phyloP scores from a whole-genome alignment of 345 rosid species.

The Boechera divaricarpa region DNA sequence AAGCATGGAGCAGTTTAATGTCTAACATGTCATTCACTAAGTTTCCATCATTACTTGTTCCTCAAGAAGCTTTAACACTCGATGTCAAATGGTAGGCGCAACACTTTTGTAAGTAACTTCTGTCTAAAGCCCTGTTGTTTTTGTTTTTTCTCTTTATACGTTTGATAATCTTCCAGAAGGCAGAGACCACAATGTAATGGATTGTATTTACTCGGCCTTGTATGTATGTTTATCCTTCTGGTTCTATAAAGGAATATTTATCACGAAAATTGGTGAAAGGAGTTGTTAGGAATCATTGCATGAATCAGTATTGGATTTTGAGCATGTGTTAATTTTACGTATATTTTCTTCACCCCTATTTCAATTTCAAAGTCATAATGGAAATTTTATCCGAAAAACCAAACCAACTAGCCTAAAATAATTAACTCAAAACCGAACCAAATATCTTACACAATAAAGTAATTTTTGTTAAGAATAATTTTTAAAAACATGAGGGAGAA shows the following conservation, averaged over 20 bases:
- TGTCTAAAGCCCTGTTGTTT: conserved; percentile 13
- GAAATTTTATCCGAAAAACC: neutral
- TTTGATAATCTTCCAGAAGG: conserved; percentile 14
- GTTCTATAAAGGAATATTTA: conserved; percentile 1
- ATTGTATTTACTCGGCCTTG: conserved; percentile 27
- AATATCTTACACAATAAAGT: no score
- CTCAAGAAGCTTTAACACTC: conserved; percentile 80
- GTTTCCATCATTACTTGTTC: conserved; percentile 74
- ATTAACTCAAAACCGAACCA: no score
- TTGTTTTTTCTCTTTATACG: neutral
- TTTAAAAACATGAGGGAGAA: no score
- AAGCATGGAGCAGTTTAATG: conserved; percentile 73
- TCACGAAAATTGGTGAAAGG: neutral
- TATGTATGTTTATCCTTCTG: conserved; percentile 25
- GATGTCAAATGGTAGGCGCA: conserved; percentile 72
- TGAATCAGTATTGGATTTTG: neutral
- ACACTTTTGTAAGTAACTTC: conserved; percentile 40
- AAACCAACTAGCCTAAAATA: no score
- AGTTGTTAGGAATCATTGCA: neutral
- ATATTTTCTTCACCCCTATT: neutral
- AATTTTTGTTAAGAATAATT: no score
- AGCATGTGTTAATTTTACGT: neutral
- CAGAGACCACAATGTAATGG: conserved; percentile 11
- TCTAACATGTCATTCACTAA: conserved; percentile 74
- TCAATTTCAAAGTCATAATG: neutral